phyloP scores from a whole-genome alignment of 2,329 filamentous ascomycete species.

The Microcera coccophila region DNA sequence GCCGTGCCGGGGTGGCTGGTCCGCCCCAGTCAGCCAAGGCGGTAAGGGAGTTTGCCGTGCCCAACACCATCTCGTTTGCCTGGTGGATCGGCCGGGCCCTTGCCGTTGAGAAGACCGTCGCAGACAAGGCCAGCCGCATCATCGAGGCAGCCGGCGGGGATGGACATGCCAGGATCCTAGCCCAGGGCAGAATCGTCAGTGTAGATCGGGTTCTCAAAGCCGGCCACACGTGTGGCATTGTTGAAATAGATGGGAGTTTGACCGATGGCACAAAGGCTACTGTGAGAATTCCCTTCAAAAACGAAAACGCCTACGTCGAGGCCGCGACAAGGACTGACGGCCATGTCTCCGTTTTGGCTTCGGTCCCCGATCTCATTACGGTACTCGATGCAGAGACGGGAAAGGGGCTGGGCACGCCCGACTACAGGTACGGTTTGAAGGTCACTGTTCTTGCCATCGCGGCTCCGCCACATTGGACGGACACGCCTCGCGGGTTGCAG shows the following conservation, averaged over 20 bases:
- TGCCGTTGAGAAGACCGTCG: constrained; percentile 6
- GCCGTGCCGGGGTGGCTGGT: constrained; percentile 30
- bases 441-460: constrained; percentile 50
- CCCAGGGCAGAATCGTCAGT: constrained; percentile 39
- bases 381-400: constrained; percentile 36
- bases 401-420: constrained; percentile 35
- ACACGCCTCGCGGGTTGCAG: constrained; percentile 44
- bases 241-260: constrained; percentile 33
- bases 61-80: constrained; percentile 46
- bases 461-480: constrained; percentile 51
- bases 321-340: constrained; percentile 24
- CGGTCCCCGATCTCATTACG: constrained; percentile 36
- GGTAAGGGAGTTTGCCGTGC: neutral
- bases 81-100: constrained; percentile 55
- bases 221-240: constrained; percentile 40
- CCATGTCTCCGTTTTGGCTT: constrained; percentile 35
- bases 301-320: constrained; percentile 40
- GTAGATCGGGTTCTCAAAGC: constrained; percentile 36
- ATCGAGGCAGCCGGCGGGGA: constrained; percentile 32
- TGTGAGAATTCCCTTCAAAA: constrained; percentile 39
- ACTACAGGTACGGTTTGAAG: constrained; percentile 31
- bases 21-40: neutral
- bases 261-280: constrained; percentile 31
- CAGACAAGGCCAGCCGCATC: neutral
- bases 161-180: constrained; percentile 36